A percentile compares a stretch with the other conserved stretches of the same genome.
Conservation (phyloP, 2,329 filamentous ascomycete species). For the Alternaria sp. region DNA sequence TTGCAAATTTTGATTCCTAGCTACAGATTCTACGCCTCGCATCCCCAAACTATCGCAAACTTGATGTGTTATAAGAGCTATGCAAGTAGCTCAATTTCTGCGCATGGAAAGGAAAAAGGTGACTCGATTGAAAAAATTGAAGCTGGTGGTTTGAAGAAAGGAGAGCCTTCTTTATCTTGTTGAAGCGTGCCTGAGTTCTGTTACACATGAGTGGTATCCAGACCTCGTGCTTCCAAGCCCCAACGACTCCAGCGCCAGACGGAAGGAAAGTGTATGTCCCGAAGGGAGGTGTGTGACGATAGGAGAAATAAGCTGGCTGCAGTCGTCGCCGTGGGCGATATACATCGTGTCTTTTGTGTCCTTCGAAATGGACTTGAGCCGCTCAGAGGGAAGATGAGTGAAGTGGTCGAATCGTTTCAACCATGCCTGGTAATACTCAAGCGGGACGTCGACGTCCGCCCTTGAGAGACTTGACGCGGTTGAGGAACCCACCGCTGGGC, state of each 20-base stretch:
- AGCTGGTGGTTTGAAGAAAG: not conserved
- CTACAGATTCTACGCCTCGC: constrained; percentile 2
- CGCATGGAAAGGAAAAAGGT: constrained; percentile 7
- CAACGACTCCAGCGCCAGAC: constrained; percentile 22
- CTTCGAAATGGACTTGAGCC: not conserved
- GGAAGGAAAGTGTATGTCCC: constrained; percentile 16
- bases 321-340: not conserved
- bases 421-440: constrained; percentile 17
- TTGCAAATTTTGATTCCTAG: constrained; percentile 6
- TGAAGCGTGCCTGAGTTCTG: constrained; percentile 12
- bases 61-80: constrained; percentile 2
- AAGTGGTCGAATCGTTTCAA: not conserved
- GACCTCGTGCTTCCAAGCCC: constrained; percentile 19
- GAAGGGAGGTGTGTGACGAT: constrained; percentile 23
- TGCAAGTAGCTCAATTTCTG: constrained; percentile 3
- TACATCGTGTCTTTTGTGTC: not conserved
- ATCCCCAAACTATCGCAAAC: not conserved
- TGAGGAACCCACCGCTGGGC: constrained; percentile 41
- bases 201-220: constrained; percentile 36
- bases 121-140: not conserved
- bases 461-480: constrained; percentile 48
- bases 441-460: constrained; percentile 43
- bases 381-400: not conserved
- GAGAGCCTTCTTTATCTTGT: not conserved
- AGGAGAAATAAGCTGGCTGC: constrained; percentile 14